These are phyloP conservation scores for Neurospora tetraspora DNA, from an alignment of 495 filamentous ascomycete genomes.

Conservation along the genomic window DNA sequence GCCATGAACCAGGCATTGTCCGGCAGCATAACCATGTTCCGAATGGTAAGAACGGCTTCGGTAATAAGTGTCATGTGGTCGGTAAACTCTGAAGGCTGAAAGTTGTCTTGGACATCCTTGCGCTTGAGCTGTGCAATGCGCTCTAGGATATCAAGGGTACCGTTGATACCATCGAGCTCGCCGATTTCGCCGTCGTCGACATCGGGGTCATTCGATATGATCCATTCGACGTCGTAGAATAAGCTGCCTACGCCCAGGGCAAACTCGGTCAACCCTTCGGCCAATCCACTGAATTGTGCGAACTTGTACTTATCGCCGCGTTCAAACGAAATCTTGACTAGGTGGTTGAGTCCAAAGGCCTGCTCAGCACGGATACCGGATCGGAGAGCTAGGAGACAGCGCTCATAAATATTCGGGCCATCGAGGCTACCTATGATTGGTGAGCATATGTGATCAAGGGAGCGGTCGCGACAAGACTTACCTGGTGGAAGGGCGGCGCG, in stretches of 20 bases:
- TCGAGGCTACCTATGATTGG: conserved; percentile 44
- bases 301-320: conserved; percentile 93
- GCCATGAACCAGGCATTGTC: conserved; percentile 83
- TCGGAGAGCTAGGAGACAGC: conserved; percentile 68
- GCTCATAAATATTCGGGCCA: conserved; percentile 80
- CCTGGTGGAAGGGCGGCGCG: conserved; percentile 16
- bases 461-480: conserved; percentile 4
- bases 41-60: conserved; percentile 76
- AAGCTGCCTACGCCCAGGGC: conserved; percentile 61
- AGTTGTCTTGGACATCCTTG: conserved; percentile 52
- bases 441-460: conserved; percentile 6
- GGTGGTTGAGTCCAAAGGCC: conserved; percentile 78
- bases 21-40: conserved; percentile 84
- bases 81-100: conserved; percentile 64
- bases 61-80: conserved; percentile 64
- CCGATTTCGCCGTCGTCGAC: conserved; percentile 38
- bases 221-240: conserved; percentile 76
- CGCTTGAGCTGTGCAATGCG: conserved; percentile 45
- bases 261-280: conserved; percentile 80
- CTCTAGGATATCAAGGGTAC: conserved; percentile 64
- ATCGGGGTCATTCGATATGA: conserved; percentile 57
- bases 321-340: conserved; percentile 93
- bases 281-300: conserved; percentile 79
- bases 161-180: conserved; percentile 64
- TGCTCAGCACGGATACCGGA: conserved; percentile 74